phyloP scores from a whole-genome alignment of 805 yeast genomes.

The Starmerella etchellsii region DNA sequence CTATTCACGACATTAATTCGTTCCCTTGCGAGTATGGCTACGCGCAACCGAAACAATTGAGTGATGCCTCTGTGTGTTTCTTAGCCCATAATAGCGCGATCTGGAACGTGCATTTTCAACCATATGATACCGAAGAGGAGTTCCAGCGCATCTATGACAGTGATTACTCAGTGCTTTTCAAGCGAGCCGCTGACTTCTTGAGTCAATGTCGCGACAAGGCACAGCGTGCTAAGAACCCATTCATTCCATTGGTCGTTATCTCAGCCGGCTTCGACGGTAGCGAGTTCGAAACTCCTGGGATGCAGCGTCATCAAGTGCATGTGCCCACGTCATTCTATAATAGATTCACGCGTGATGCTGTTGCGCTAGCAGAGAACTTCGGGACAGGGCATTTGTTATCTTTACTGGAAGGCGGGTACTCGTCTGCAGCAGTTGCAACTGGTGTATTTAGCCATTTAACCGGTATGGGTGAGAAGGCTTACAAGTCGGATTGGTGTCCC shows the following conservation, averaged over 20 bases:
- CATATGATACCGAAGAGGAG: conserved; percentile 50
- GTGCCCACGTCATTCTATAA: conserved; percentile 73
- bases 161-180: conserved; percentile 47
- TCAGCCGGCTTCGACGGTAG: conserved; percentile 86
- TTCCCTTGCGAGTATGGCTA: conserved; percentile 72
- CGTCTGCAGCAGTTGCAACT: conserved; percentile 66
- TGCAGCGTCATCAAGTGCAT: conserved; percentile 74
- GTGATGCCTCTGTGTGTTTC: conserved; percentile 67
- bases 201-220: background rate
- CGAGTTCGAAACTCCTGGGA: conserved; percentile 65
- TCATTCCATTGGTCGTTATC: conserved; percentile 49
- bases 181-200: conserved; percentile 50
- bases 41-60: conserved; percentile 57
- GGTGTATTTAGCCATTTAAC: conserved; percentile 70
- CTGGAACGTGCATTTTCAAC: conserved; percentile 73
- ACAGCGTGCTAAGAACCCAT: conserved; percentile 28
- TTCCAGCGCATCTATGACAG: conserved; percentile 49
- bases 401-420: conserved; percentile 73
- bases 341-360: conserved; percentile 57
- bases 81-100: conserved; percentile 63
- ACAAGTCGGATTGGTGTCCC: conserved; percentile 57
- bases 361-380: conserved; percentile 51
- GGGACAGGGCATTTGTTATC: conserved; percentile 52
- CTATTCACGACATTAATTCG: conserved; percentile 73
- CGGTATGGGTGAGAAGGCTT: conserved; percentile 46